Evolutionary conservation across 306 rosid species (phyloP).

Genomic region (Coriaria nepalensis): DNA sequence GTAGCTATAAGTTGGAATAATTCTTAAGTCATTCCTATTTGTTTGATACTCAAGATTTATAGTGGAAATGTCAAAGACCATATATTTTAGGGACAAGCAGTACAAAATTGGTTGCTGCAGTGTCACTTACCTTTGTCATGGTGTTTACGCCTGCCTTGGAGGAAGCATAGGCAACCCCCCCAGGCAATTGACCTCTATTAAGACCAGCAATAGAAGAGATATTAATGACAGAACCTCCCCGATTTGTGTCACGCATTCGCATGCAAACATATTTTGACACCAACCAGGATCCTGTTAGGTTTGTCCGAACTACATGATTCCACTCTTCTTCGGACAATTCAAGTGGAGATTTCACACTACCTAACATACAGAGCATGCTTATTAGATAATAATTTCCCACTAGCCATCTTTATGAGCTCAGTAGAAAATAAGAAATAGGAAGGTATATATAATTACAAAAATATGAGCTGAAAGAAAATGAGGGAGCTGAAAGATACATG

Average conservation of each 20-base stretch:
- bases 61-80: not conserved
- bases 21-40: too few relatives aligned
- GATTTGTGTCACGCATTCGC: conserved; percentile 36
- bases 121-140: conserved; percentile 38
- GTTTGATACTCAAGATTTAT: not conserved
- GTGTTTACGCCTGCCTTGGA: conserved; percentile 45
- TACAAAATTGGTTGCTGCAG: not conserved
- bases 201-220: conserved; percentile 54
- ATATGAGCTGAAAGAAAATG: too few relatives aligned
- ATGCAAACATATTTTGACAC: conserved; percentile 49
- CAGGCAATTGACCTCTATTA: conserved; percentile 53
- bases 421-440: too few relatives aligned
- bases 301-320: conserved; percentile 36
- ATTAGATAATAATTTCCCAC: too few relatives aligned
- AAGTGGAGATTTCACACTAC: conserved; percentile 41
- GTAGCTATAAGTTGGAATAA: too few relatives aligned
- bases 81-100: not conserved
- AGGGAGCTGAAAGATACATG: too few relatives aligned
- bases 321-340: conserved; percentile 65
- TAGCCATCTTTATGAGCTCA: too few relatives aligned
- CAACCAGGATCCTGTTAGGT: conserved; percentile 59
- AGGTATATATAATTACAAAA: too few relatives aligned
- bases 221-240: conserved; percentile 60
- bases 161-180: conserved; percentile 41
- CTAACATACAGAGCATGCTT: conserved; percentile 15